These are phyloP conservation scores for Nyctanthes arbortristis DNA, from an alignment of 257 asterid genomes.

Conservation along the genomic window DNA sequence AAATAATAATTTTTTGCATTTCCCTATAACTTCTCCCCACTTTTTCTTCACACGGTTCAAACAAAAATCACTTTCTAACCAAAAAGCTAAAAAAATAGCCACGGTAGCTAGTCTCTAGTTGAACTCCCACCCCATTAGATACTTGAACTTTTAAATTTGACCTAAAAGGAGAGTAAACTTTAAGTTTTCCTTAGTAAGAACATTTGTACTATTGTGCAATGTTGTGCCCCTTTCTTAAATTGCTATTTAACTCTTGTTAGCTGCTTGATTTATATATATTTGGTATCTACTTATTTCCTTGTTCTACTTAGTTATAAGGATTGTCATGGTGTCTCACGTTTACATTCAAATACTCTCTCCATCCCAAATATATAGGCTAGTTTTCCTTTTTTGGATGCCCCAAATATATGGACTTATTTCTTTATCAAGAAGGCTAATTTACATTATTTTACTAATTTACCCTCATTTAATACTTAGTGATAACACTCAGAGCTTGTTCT, in stretches of 20 bases:
- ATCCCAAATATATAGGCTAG: too few species aligned
- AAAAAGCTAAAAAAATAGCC: too few species aligned
- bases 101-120: conserved; percentile 1
- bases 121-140: neutral
- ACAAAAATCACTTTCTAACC: too few species aligned
- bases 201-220: neutral
- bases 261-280: conserved; percentile 3
- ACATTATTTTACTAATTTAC: too few species aligned
- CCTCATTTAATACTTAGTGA: too few species aligned
- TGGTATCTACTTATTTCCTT: neutral
- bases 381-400: too few species aligned
- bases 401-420: too few species aligned
- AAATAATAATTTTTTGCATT: too few species aligned
- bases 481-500: too few species aligned
- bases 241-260: neutral
- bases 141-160: neutral
- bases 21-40: too few species aligned
- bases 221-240: neutral
- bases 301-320: neutral
- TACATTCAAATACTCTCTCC: conserved; percentile 2
- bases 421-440: too few species aligned
- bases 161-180: neutral
- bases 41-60: too few species aligned
- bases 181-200: neutral
- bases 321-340: neutral